phyloP scores from a whole-genome alignment of 2,329 filamentous ascomycete genomes.

The Colletotrichum caudatum region DNA sequence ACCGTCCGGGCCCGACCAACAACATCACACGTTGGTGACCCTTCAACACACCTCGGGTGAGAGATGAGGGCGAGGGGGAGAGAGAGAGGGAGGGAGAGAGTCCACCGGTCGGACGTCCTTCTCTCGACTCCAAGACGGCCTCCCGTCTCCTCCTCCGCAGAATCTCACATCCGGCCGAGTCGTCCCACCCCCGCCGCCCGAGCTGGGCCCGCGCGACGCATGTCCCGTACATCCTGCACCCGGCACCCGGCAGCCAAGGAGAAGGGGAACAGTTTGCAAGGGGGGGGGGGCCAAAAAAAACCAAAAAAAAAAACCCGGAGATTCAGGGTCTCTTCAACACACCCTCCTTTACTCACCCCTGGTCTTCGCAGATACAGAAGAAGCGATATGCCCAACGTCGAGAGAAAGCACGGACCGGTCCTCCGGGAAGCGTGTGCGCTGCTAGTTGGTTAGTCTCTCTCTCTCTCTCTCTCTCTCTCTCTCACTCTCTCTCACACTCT shows the following conservation, averaged over 20 bases:
- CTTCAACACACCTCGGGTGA: too few relatives aligned
- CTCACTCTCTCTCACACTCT: too few relatives aligned
- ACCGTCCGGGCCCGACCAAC: background rate
- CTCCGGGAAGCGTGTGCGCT: too few relatives aligned
- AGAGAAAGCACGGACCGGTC: constrained; percentile 16
- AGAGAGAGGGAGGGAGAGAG: too few relatives aligned
- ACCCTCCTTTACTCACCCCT: too few relatives aligned
- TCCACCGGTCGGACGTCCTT: background rate
- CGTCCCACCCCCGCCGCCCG: background rate
- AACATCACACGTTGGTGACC: constrained; percentile 5
- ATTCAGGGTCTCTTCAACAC: background rate
- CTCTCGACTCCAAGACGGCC: background rate
- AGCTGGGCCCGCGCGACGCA: background rate
- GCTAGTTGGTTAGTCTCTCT: background rate
- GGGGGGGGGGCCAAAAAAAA: too few relatives aligned
- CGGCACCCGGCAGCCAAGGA: too few relatives aligned
- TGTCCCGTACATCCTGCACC: background rate
- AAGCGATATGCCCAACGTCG: background rate
- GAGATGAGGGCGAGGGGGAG: too few relatives aligned
- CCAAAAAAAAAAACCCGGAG: too few relatives aligned
- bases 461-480: too few relatives aligned
- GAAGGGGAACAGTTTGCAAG: too few relatives aligned
- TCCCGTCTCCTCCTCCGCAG: background rate
- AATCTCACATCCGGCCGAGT: constrained; percentile 4
- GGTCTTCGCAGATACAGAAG: too few relatives aligned